These are phyloP conservation scores for Asclepias syriaca DNA, from an alignment of 257 asterid genomes.

Conservation along the genomic window DNA sequence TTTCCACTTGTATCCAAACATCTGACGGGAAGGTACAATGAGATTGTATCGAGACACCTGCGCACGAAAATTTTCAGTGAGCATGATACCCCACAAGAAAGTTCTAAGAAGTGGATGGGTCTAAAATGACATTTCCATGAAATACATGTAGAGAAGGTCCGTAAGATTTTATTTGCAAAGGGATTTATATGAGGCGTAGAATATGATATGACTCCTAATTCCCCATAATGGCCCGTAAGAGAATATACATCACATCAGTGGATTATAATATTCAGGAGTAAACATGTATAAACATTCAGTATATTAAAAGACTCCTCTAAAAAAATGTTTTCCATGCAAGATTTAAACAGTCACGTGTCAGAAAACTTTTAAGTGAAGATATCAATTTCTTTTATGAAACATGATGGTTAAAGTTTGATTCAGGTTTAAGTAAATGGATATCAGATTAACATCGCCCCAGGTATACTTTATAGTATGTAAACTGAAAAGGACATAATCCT, in stretches of 20 bases:
- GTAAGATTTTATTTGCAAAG: not conserved
- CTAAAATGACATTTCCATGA: not conserved
- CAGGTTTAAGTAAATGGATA: not conserved
- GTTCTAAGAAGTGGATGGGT: not conserved
- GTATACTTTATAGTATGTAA: not conserved
- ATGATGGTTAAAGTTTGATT: not conserved
- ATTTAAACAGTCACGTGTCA: not conserved
- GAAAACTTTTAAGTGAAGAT: not conserved
- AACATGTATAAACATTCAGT: not conserved
- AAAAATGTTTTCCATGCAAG: not conserved
- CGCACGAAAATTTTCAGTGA: conserved; percentile 13
- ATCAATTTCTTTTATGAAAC: not conserved
- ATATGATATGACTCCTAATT: not conserved
- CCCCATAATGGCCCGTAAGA: not conserved
- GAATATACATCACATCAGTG: not conserved
- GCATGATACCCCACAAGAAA: not conserved
- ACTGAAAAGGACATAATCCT: not conserved
- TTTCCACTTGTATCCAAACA: conserved; percentile 81
- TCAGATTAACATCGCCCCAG: not conserved
- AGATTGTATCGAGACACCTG: conserved; percentile 77
- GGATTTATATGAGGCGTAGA: not conserved
- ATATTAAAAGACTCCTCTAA: not conserved
- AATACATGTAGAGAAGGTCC: not conserved
- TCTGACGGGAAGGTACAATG: conserved; percentile 83
- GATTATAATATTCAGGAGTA: not conserved